These are phyloP conservation scores for Glycine tomentella DNA, from an alignment of 306 rosid species.

Conservation along the genomic window DNA sequence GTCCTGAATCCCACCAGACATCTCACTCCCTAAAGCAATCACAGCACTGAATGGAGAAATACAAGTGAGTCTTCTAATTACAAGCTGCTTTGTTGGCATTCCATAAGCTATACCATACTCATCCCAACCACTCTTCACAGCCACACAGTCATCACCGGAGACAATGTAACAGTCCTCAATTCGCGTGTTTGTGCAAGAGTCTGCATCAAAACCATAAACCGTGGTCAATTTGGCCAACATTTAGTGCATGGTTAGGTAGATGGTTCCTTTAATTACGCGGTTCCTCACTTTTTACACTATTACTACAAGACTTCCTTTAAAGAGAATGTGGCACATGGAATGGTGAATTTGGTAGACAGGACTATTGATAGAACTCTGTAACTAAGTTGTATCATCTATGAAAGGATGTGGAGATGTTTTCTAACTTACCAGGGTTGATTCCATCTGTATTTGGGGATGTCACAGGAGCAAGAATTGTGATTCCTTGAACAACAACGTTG, in stretches of 20 bases:
- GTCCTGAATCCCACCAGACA: slow-evolving; percentile 78
- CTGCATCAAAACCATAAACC: slow-evolving; percentile 50
- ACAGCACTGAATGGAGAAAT: slow-evolving; percentile 74
- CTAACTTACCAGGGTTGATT: slow-evolving; percentile 75
- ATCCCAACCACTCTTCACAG: slow-evolving; percentile 88
- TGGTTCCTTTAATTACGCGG: not conserved
- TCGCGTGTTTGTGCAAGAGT: slow-evolving; percentile 80
- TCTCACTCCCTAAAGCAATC: slow-evolving; percentile 79
- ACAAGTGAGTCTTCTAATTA: slow-evolving; percentile 69
- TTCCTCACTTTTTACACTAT: not conserved
- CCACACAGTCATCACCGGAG: slow-evolving; percentile 85
- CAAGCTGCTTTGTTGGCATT: slow-evolving; percentile 69
- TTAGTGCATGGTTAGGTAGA: not conserved
- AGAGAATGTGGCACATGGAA: not conserved
- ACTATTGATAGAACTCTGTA: not conserved
- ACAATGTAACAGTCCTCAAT: slow-evolving; percentile 86
- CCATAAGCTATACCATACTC: slow-evolving; percentile 77
- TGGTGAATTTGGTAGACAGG: not conserved
- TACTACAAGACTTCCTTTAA: not conserved
- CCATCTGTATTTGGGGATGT: slow-evolving; percentile 83
- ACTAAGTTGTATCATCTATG: not conserved
- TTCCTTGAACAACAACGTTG: slow-evolving; percentile 74
- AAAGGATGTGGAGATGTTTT: not conserved
- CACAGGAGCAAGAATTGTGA: slow-evolving; percentile 84
- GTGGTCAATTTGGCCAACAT: not conserved